Evolutionary conservation across 805 yeast species (phyloP).

Genomic region (Pichia nakasei): DNA sequence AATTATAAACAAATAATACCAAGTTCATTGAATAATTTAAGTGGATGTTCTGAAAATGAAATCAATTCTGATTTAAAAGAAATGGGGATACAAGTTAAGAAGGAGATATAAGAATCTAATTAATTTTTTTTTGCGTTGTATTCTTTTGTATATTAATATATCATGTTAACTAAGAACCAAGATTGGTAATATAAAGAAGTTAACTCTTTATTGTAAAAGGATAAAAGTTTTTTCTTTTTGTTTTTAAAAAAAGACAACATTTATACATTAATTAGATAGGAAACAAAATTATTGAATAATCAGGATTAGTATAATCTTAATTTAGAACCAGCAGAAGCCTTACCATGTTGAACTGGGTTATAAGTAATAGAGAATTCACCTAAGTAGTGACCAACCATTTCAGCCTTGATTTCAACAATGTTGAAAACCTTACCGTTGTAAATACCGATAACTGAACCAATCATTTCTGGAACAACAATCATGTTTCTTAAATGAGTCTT

Average conservation of each 20-base stretch:
- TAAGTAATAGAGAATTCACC: slow-evolving; percentile 99
- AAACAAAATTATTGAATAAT: not conserved
- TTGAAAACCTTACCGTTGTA: slow-evolving; percentile 99
- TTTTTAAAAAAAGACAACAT: slow-evolving; percentile 4
- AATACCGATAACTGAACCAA: slow-evolving; percentile 96
- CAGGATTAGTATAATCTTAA: slow-evolving; percentile 28
- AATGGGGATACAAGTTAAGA: slow-evolving; percentile 35
- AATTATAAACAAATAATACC: slow-evolving; percentile 56
- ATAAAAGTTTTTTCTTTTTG: not conserved
- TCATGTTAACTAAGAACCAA: not conserved
- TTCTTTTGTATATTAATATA: too few species aligned
- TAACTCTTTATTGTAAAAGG: not conserved
- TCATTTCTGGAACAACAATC: slow-evolving; percentile 99
- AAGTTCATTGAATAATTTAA: slow-evolving; percentile 60
- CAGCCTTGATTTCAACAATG: slow-evolving; percentile 98
- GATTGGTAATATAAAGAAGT: too few species aligned
- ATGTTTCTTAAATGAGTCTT: slow-evolving; percentile 99
- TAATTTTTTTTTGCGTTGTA: not conserved
- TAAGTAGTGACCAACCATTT: slow-evolving; percentile 99
- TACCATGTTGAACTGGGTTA: slow-evolving; percentile 99
- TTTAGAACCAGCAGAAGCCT: slow-evolving; percentile 30
- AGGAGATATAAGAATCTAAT: not conserved
- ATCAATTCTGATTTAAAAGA: slow-evolving; percentile 61
- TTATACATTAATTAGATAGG: slow-evolving; percentile 3
- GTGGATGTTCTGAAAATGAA: slow-evolving; percentile 62